Conservation (phyloP, 1,284 basidiomycete species). For the Clitocybe nebularis region DNA sequence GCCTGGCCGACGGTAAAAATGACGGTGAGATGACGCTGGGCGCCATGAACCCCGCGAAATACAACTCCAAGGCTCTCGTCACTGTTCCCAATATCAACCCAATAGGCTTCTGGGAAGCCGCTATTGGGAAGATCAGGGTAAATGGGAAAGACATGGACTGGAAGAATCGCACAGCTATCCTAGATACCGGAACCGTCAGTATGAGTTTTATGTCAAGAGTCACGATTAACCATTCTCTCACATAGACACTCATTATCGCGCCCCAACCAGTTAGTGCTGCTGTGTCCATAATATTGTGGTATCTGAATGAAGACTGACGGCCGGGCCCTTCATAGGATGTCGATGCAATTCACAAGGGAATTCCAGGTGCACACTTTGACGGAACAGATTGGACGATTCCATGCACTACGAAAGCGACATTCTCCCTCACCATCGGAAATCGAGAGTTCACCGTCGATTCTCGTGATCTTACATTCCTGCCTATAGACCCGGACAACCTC, state of each 20-base stretch:
- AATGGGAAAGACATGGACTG: conserved; percentile 46
- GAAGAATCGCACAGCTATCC: conserved; percentile 53
- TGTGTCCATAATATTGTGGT: not conserved
- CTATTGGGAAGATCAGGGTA: conserved; percentile 50
- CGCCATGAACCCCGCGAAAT: conserved; percentile 62
- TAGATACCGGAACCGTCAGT: conserved; percentile 68
- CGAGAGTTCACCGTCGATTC: conserved; percentile 55
- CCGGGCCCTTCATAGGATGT: conserved; percentile 55
- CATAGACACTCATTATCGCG: conserved; percentile 49
- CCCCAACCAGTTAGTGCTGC: conserved; percentile 29
- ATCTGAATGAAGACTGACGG: too few species aligned
- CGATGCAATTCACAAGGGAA: conserved; percentile 43
- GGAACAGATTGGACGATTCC: conserved; percentile 64
- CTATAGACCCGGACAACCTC: conserved; percentile 52
- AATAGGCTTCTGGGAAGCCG: conserved; percentile 70
- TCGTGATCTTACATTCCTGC: conserved; percentile 65
- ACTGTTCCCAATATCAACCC: conserved; percentile 52
- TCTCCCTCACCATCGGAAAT: conserved; percentile 67
- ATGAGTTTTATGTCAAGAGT: not conserved
- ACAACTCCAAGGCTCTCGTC: conserved; percentile 46
- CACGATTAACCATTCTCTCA: not conserved
- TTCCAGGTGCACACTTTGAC: conserved; percentile 55
- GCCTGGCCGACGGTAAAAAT: conserved; percentile 61
- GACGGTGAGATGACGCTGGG: conserved; percentile 79
- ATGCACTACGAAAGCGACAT: conserved; percentile 58